Percentiles rank a stretch among this genome's conserved stretches.
These are phyloP conservation scores for Pythium aphanidermatum DNA, from an alignment of 352 stramenopile genomes.

Conservation along the genomic window DNA sequence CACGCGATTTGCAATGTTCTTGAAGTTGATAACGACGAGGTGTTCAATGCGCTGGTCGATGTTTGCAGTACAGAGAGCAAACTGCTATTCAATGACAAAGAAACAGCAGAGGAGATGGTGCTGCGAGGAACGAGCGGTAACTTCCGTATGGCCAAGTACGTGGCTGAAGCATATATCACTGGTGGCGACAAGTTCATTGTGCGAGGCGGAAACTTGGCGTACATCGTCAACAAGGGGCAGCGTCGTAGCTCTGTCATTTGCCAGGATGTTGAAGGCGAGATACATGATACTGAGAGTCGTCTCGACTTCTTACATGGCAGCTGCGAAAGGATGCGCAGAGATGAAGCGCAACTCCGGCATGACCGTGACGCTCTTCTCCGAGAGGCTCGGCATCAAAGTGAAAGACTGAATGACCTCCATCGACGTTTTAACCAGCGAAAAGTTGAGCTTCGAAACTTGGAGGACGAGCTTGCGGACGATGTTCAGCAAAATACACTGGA, in stretches of 20 bases:
- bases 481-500: conserved; percentile 60
- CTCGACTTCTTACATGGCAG: conserved; percentile 43
- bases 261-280: conserved; percentile 60
- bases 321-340: conserved; percentile 39
- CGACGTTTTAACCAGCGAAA: conserved; percentile 47
- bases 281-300: conserved; percentile 48
- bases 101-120: conserved; percentile 44
- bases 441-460: conserved; percentile 48
- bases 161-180: conserved; percentile 65
- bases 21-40: conserved; percentile 63
- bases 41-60: conserved; percentile 80
- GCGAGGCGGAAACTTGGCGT: conserved; percentile 67
- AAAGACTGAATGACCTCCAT: conserved; percentile 52
- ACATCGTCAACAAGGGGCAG: conserved; percentile 69
- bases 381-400: conserved; percentile 34
- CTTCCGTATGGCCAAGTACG: conserved; percentile 55
- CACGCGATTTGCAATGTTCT: conserved; percentile 78
- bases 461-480: conserved; percentile 65
- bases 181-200: conserved; percentile 77
- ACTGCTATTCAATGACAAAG: conserved; percentile 57
- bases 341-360: conserved; percentile 38
- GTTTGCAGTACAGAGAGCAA: conserved; percentile 75
- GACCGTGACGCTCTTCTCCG: conserved; percentile 37
- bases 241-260: conserved; percentile 65
- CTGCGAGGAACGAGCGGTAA: conserved; percentile 49